Conservation (phyloP, 495 filamentous ascomycete genomes). For the Chaetomium fimeti region DNA sequence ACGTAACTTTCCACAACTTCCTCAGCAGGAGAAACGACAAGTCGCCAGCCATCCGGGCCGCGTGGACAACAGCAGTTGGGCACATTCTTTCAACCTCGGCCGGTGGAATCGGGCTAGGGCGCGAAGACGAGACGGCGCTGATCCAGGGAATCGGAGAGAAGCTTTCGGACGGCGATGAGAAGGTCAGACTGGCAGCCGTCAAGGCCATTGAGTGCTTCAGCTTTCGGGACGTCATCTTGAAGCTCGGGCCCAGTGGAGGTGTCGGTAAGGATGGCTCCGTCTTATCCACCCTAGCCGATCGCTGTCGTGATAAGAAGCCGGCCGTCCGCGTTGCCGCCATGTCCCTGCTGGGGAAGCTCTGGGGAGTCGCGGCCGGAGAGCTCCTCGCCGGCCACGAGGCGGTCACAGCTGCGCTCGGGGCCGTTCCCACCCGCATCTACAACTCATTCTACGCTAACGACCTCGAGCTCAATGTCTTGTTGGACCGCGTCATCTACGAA, state of each 20-base stretch:
- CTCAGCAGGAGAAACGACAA: slow-evolving; percentile 83
- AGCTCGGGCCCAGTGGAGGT: slow-evolving; percentile 71
- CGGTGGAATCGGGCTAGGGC: slow-evolving; percentile 77
- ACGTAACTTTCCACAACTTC: slow-evolving; percentile 75
- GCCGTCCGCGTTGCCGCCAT: slow-evolving; percentile 82
- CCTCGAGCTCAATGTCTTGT: slow-evolving; percentile 72
- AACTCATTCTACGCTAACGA: slow-evolving; percentile 91
- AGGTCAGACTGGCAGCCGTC: slow-evolving; percentile 82
- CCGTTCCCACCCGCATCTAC: slow-evolving; percentile 80
- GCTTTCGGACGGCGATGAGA: slow-evolving; percentile 85
- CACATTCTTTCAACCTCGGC: slow-evolving; percentile 79
- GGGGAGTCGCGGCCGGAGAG: slow-evolving; percentile 86
- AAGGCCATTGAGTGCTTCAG: slow-evolving; percentile 74
- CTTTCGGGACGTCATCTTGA: slow-evolving; percentile 73
- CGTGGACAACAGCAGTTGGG: slow-evolving; percentile 82
- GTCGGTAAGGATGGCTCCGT: slow-evolving; percentile 67
- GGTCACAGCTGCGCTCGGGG: slow-evolving; percentile 66
- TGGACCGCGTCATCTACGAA: slow-evolving; percentile 86
- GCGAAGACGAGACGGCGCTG: slow-evolving; percentile 69
- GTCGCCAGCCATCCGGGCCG: slow-evolving; percentile 70
- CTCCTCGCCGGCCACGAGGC: slow-evolving; percentile 79
- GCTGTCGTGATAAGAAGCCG: slow-evolving; percentile 82
- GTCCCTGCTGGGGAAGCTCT: slow-evolving; percentile 76
- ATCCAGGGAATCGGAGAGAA: slow-evolving; percentile 72
- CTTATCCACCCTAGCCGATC: slow-evolving; percentile 76